phyloP scores from a whole-genome alignment of 1,284 basidiomycete species.

The Marasmius sp. region DNA sequence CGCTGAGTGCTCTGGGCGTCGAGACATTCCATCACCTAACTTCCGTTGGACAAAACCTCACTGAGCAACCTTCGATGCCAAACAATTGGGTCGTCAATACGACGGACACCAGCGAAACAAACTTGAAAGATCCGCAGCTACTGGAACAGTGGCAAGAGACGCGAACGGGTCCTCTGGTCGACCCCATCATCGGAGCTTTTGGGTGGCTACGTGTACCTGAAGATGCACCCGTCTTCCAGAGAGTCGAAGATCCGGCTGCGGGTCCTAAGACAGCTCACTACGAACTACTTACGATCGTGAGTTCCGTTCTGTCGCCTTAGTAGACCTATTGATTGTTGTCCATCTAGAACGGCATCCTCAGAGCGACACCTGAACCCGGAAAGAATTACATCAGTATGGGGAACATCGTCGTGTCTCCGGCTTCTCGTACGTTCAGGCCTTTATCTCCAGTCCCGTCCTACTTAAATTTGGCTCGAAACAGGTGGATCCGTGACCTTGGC shows the following conservation, averaged over 20 bases:
- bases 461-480: not conserved
- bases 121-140: slow-evolving; percentile 7
- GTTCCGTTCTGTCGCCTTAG: not conserved
- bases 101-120: slow-evolving; percentile 13
- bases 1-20: slow-evolving; percentile 25
- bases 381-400: not conserved
- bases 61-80: slow-evolving; percentile 26
- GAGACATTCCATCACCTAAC: slow-evolving; percentile 22
- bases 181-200: slow-evolving; percentile 3
- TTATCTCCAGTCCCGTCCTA: not conserved
- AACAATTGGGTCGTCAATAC: slow-evolving; percentile 17
- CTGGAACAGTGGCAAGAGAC: slow-evolving; percentile 11
- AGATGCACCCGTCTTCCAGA: slow-evolving; percentile 12
- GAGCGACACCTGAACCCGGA: not conserved
- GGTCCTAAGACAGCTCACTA: slow-evolving; percentile 18
- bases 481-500: not conserved
- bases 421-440: not conserved
- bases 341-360: not conserved
- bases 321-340: not conserved
- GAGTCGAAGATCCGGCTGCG: slow-evolving; percentile 16
- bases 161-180: slow-evolving; percentile 15
- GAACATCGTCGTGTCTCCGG: not conserved
- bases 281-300: slow-evolving; percentile 5
- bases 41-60: slow-evolving; percentile 32
- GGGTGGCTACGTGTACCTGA: slow-evolving; percentile 15